phyloP scores from a whole-genome alignment of 106 monocot species.

The Dendrobium catenatum region DNA sequence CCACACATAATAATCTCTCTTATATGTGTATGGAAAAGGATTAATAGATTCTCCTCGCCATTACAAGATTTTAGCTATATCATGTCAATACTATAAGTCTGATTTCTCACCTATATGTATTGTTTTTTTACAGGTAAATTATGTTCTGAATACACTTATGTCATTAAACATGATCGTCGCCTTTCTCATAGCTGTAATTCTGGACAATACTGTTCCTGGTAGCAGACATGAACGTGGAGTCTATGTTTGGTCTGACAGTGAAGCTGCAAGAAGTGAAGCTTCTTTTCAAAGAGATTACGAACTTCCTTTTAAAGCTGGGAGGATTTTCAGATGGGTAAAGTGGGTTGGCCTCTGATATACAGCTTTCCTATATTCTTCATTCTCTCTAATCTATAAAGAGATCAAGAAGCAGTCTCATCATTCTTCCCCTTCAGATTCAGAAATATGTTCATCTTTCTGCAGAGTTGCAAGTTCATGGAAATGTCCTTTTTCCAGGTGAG shows the following conservation, averaged over 20 bases:
- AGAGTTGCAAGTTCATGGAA: background rate
- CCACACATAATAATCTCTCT: no score
- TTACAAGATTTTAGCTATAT: no score
- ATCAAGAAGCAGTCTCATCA: background rate
- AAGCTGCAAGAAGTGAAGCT: constrained; percentile 52
- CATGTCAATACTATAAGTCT: background rate
- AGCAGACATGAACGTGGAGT: constrained; percentile 70
- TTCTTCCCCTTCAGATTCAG: background rate
- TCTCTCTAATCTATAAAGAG: background rate
- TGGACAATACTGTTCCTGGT: constrained; percentile 95
- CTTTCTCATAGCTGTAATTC: constrained; percentile 60
- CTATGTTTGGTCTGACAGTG: constrained; percentile 81
- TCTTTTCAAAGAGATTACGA: constrained; percentile 57
- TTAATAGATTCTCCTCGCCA: no score
- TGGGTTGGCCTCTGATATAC: constrained; percentile 74
- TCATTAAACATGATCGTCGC: constrained; percentile 89
- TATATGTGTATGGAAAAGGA: no score
- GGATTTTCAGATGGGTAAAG: constrained; percentile 76
- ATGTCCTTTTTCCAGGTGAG: background rate
- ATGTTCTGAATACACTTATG: constrained; percentile 73
- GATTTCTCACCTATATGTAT: background rate
- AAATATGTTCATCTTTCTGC: background rate
- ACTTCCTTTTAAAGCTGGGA: constrained; percentile 62
- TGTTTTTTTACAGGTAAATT: constrained; percentile 50
- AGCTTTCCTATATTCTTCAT: background rate